These are phyloP conservation scores for Sequoiadendron giganteum DNA, from an alignment of 75 land plant genomes.

Conservation along the genomic window DNA sequence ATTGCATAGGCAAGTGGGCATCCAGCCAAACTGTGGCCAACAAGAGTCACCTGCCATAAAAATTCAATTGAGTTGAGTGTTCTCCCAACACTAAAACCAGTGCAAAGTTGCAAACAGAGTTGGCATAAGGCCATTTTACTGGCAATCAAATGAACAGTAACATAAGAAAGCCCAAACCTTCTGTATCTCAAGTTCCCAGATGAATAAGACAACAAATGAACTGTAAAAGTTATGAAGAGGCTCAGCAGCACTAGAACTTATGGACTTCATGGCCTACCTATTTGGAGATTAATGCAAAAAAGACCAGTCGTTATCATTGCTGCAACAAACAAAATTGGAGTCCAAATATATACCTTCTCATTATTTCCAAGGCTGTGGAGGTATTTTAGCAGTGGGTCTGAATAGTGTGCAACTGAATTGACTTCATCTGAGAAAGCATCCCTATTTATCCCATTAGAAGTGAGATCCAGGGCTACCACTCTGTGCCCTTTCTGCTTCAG, in stretches of 20 bases:
- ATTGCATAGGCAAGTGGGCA: slow-evolving; percentile 20
- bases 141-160: not conserved
- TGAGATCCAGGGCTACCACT: slow-evolving; percentile 37
- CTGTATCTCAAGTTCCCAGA: not conserved
- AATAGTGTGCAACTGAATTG: slow-evolving; percentile 3
- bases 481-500: slow-evolving; percentile 23
- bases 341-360: not conserved
- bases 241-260: not conserved
- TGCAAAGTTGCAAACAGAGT: not conserved
- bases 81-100: not conserved
- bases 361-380: not conserved
- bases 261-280: no score
- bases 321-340: not conserved
- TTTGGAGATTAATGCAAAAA: not conserved
- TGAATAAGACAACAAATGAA: not conserved
- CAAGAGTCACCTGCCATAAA: slow-evolving; percentile 26
- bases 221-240: not conserved
- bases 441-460: slow-evolving; percentile 25
- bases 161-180: not conserved
- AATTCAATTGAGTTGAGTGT: not conserved
- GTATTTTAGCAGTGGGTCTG: not conserved
- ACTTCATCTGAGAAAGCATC: slow-evolving; percentile 13
- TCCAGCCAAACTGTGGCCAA: slow-evolving; percentile 37
- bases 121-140: not conserved
- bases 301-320: not conserved